Base-by-base conservation (phyloP, 73 alveolate species). In the Halteria grandinella region DNA sequence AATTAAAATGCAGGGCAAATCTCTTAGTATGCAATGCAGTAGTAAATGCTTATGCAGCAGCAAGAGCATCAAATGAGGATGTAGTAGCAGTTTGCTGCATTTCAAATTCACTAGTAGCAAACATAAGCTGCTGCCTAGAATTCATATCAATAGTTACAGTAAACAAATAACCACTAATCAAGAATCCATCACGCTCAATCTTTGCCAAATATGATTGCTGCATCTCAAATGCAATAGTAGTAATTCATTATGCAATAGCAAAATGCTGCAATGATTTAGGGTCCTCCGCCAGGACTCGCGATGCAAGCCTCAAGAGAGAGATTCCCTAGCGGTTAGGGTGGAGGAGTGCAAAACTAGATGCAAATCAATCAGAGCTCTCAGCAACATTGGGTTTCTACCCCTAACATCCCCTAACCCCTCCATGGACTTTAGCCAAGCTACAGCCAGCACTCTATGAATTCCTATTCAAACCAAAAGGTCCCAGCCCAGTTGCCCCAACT, bases 101-200 rank as follows among this genome's bases (percentile, higher is more conserved):
- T n/a, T n/a, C n/a, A n/a, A n/a, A n/a, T n/a, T n/a, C n/a, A n/a
- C n/a, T n/a, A n/a, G n/a, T n/a, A n/a, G n/a, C n/a, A n/a, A n/a
- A n/a, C n/a, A n/a, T n/a, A n/a, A n/a, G n/a, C n/a, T n/a, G n/a
- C n/a, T n/a, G n/a, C n/a, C n/a, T n/a, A n/a, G n/a, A n/a, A n/a
- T n/a, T n/a, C n/a, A 4, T 37, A 66, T 3, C 29, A 25, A 28
- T 39, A 39, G 50, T 44, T 8, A 58, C 32, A 31, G 21, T 31
- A 29, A 27, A 18, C 4, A 7, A 6, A 62, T 4, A 20, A n/a
- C 43, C 41, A 62, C 18, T 6, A 15, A 7, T 15, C 18, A 31
- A 23, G 6, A 39, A 5, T 11, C 70, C 18, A 25, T 53, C 12
- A 58, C 27, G 57, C 62, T 12, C 78, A 62, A 28, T 39, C 60